Conservation (phyloP, 2,329 filamentous ascomycete species). For the Fusarium sterilihyphosum region DNA sequence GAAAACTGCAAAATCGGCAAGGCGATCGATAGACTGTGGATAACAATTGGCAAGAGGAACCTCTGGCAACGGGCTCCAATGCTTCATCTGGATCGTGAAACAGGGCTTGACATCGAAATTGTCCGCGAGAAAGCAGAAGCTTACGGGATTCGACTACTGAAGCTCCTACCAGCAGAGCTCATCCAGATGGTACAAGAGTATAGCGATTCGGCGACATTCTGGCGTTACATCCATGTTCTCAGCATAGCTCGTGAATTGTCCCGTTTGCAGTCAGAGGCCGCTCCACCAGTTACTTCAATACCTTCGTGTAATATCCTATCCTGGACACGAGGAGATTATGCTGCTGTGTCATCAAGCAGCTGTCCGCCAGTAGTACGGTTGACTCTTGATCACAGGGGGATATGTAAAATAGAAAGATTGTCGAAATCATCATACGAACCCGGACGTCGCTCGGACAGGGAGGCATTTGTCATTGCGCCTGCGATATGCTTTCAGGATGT, state of each 20-base stretch:
- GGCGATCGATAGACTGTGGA: conserved; percentile 4
- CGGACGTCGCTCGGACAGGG: not conserved
- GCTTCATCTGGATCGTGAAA: conserved; percentile 1
- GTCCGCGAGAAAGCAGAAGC: conserved; percentile 6
- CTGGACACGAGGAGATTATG: not conserved
- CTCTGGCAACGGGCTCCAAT: conserved; percentile 4
- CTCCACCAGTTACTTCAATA: not conserved
- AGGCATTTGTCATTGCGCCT: not conserved
- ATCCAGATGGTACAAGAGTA: conserved; percentile 5
- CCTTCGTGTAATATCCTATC: conserved; percentile 1
- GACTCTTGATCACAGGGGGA: conserved; percentile 3
- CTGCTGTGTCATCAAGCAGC: not conserved
- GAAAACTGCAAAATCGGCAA: not conserved
- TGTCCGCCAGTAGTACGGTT: not conserved
- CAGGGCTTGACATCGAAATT: not conserved
- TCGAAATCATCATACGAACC: not conserved
- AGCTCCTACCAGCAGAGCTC: not conserved
- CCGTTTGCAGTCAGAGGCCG: not conserved
- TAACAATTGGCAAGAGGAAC: not conserved
- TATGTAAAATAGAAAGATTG: conserved; percentile 1
- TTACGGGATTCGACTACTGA: not conserved
- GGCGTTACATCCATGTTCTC: conserved; percentile 2
- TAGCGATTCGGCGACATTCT: conserved; percentile 1
- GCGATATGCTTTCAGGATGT: not conserved
- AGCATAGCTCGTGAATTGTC: conserved; percentile 2